phyloP scores from a whole-genome alignment of 208 protist species.

The Trypanosoma melophagium region DNA sequence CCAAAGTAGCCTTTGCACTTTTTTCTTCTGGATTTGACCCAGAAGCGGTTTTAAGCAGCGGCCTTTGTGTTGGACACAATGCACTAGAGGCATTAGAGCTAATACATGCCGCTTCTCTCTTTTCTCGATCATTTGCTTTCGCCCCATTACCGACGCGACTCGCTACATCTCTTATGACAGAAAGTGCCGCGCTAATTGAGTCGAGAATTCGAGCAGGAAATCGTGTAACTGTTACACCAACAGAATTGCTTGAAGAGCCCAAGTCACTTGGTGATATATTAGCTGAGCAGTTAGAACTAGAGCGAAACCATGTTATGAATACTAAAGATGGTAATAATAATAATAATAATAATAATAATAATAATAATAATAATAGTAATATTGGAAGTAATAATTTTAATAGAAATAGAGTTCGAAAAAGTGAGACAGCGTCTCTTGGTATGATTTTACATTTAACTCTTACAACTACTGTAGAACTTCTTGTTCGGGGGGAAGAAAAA shows the following conservation, averaged over 20 bases:
- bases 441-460: conserved; percentile 39
- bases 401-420: neutral
- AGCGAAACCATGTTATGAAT: neutral
- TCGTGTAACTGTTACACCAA: conserved; percentile 2
- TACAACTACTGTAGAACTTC: conserved; percentile 33
- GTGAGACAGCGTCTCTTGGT: conserved; percentile 1
- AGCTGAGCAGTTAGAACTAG: neutral
- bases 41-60: conserved; percentile 50
- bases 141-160: conserved; percentile 47
- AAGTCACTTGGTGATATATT: conserved; percentile 23
- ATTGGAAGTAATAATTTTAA: neutral
- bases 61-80: conserved; percentile 49
- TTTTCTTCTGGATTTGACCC: conserved; percentile 59
- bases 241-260: conserved; percentile 10
- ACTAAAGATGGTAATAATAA: neutral
- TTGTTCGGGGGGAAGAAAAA: conserved; percentile 44
- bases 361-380: neutral
- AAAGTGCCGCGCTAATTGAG: conserved; percentile 21
- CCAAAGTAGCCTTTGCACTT: conserved; percentile 53
- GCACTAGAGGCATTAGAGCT: conserved; percentile 53
- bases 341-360: neutral
- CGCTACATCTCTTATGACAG: conserved; percentile 16
- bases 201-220: conserved; percentile 21
- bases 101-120: conserved; percentile 36
- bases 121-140: conserved; percentile 43